Conservation (phyloP, 2,329 filamentous ascomycete species). For the Fusarium tjaetaba region DNA sequence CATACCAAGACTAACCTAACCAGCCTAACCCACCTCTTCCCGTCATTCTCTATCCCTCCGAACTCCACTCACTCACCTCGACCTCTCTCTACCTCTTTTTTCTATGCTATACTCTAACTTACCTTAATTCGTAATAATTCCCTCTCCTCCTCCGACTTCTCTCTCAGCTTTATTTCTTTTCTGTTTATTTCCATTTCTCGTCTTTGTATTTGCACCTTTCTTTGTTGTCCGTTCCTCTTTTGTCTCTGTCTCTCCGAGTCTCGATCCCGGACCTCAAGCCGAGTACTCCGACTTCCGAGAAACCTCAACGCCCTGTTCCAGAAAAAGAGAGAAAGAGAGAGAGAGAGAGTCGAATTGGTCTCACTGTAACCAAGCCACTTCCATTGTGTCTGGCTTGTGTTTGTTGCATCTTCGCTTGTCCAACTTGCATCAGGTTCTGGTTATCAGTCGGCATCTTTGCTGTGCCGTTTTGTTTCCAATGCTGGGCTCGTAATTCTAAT, state of each 20-base stretch:
- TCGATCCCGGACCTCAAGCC: constrained; percentile 1
- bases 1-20: constrained; percentile 14
- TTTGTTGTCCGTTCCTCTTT: constrained; percentile 16
- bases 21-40: constrained; percentile 18
- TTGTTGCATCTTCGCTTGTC: constrained; percentile 32
- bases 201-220: constrained; percentile 10
- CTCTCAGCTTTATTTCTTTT: constrained; percentile 4
- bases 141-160: constrained; percentile 20
- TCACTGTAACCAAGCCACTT: constrained; percentile 34
- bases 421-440: constrained; percentile 26
- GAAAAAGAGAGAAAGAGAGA: constrained; percentile 3
- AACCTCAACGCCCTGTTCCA: constrained; percentile 29
- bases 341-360: constrained; percentile 8
- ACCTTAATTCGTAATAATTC: constrained; percentile 33
- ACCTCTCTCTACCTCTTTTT: constrained; percentile 7
- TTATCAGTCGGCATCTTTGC: constrained; percentile 32
- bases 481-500: constrained; percentile 47
- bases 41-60: constrained; percentile 21
- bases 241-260: constrained; percentile 10
- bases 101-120: constrained; percentile 13
- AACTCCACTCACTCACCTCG: neutral
- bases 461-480: constrained; percentile 39
- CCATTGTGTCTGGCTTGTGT: constrained; percentile 24
- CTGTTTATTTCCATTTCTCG: constrained; percentile 13
- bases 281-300: constrained; percentile 21